Conservation (phyloP, 768 basidiomycete genomes). For the Crepidotus variabilis region DNA sequence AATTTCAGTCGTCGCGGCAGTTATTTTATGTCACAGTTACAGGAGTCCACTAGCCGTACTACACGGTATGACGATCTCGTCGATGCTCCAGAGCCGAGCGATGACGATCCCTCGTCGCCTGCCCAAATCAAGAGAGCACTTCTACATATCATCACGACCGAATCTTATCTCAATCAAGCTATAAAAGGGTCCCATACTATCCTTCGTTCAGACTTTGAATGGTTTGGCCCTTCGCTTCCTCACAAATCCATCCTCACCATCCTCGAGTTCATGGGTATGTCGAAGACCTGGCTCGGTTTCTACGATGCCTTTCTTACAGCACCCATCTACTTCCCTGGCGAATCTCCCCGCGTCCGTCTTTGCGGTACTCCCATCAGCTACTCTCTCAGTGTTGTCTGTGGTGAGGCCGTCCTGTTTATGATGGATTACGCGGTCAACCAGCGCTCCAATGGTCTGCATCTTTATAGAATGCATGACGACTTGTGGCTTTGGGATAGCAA, state of each 20-base stretch:
- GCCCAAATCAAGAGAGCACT: constrained; percentile 33
- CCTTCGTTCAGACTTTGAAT: constrained; percentile 39
- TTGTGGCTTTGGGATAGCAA: constrained; percentile 39
- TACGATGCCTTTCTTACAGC: constrained; percentile 30
- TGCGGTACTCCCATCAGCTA: constrained; percentile 42
- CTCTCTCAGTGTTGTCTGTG: too few species aligned
- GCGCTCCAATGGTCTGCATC: too few species aligned
- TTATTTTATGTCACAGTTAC: constrained; percentile 35
- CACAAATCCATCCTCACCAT: constrained; percentile 36
- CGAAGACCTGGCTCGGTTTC: constrained; percentile 30
- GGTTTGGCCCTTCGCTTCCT: constrained; percentile 39
- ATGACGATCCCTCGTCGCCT: constrained; percentile 9
- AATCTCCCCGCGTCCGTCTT: constrained; percentile 27
- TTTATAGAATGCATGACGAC: too few species aligned
- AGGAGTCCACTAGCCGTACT: constrained; percentile 12
- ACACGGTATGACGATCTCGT: constrained; percentile 22
- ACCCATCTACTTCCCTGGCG: constrained; percentile 30
- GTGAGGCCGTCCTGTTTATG: too few species aligned
- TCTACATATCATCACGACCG: constrained; percentile 36
- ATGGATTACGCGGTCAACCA: too few species aligned
- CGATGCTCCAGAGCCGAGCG: constrained; percentile 14
- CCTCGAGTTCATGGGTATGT: constrained; percentile 36
- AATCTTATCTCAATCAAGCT: constrained; percentile 34
- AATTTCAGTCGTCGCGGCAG: constrained; percentile 17
- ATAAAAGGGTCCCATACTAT: constrained; percentile 31